phyloP scores from a whole-genome alignment of 306 rosid species.

The Casuarina glauca region DNA sequence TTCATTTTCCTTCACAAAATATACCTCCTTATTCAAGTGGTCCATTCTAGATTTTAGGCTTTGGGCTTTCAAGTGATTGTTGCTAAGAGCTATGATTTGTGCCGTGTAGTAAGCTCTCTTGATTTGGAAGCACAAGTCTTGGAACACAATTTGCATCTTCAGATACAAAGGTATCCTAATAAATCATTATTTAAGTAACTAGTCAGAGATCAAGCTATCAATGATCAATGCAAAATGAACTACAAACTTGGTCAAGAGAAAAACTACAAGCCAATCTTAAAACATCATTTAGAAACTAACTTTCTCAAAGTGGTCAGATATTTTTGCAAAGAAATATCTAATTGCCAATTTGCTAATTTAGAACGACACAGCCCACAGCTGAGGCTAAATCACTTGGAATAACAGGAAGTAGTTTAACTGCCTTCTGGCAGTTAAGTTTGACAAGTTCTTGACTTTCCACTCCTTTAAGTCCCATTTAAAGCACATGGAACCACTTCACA shows the following conservation, averaged over 20 bases:
- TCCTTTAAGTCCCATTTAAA: not conserved
- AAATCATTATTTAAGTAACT: constrained; percentile 30
- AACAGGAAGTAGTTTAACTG: not conserved
- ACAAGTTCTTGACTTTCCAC: not conserved
- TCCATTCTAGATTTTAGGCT: constrained; percentile 84
- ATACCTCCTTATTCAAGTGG: constrained; percentile 74
- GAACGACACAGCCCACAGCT: too few relatives aligned
- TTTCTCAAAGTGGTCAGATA: not conserved
- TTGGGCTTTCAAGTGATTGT: constrained; percentile 37
- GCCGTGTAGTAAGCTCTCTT: constrained; percentile 47
- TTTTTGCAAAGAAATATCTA: not conserved
- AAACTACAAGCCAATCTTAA: not conserved
- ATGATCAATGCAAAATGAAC: not conserved
- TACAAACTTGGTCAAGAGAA: not conserved
- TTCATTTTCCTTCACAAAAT: constrained; percentile 8
- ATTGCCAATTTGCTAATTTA: not conserved
- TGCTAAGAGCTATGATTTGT: constrained; percentile 55
- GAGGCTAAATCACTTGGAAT: not conserved
- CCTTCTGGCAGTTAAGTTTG: not conserved
- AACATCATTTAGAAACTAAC: constrained; percentile 3
- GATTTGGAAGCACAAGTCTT: constrained; percentile 35
- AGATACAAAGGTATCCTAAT: constrained; percentile 53
- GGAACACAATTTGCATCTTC: constrained; percentile 41
- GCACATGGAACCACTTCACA: not conserved
- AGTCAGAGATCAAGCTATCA: constrained; percentile 25